Base-by-base conservation (phyloP, 257 asterid species). In the Ophiorrhiza pumila region DNA sequence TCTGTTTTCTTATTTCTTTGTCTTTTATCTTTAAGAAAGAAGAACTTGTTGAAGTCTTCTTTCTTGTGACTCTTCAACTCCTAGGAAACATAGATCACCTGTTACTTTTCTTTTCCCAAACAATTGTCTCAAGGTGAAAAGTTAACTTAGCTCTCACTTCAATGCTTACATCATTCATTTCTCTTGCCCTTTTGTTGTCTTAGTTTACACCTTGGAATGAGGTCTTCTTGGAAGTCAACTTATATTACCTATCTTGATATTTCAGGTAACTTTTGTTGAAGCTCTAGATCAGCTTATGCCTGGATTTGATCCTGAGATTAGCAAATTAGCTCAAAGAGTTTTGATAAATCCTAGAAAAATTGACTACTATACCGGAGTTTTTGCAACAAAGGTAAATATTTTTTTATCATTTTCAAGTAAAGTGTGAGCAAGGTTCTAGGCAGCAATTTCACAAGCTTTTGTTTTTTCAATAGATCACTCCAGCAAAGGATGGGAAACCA, bases 401-500 rank as follows among this genome's bases (percentile, higher is more conserved):
- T 46, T 20, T 46, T 46, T 46, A 4, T 46, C 15, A 17, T 46
- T 46, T n/a, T n/a, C n/a, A n/a, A n/a, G n/a, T n/a, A n/a, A n/a
- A n/a, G n/a, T n/a, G n/a, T n/a, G n/a, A n/a, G n/a, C n/a, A n/a
- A n/a, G n/a, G n/a, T n/a, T n/a, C n/a, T n/a, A n/a, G n/a, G n/a
- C n/a, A n/a, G n/a, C n/a, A n/a, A n/a, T n/a, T n/a, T n/a, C n/a
- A n/a, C n/a, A n/a, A n/a, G n/a, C n/a, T n/a, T n/a, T 73, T 71
- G 47, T 18, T 75, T 43, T 35, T 75, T n/a, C n/a, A n/a, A 50
- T 86, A 93, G 98, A 90, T 93, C 61, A 91, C 96, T 74, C 97
- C 98, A 47, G 98, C 96, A 22, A 93, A 85, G 87, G 90, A 93
- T 86, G 98, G 98, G 83, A 93, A 88, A 72, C 98, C 98, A 60